Conservation (phyloP, 164 flowering plant genomes). For the Berberis thunbergii region DNA sequence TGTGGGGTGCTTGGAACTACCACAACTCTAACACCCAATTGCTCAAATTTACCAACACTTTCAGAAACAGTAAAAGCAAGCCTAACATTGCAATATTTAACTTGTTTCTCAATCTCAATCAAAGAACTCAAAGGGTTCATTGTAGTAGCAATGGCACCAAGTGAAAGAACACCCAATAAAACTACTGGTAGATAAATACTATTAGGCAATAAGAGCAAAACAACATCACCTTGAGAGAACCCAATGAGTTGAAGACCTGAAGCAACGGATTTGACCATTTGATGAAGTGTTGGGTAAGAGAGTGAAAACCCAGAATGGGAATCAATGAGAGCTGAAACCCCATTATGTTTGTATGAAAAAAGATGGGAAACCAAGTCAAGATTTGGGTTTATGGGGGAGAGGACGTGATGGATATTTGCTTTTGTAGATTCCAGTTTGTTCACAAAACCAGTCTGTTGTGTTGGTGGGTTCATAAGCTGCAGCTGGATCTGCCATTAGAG, state of each 20-base stretch:
- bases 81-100: slow-evolving; percentile 19
- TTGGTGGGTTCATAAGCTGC: no score
- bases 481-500: no score
- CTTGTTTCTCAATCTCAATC: slow-evolving; percentile 41
- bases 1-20: slow-evolving; percentile 30
- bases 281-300: slow-evolving; percentile 36
- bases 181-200: slow-evolving; percentile 51
- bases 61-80: slow-evolving; percentile 30
- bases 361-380: slow-evolving; percentile 56
- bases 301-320: slow-evolving; percentile 52
- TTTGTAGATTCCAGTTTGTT: slow-evolving; percentile 52
- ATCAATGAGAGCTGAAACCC: slow-evolving; percentile 52
- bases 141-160: slow-evolving; percentile 62
- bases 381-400: slow-evolving; percentile 44
- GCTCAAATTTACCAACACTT: slow-evolving; percentile 16
- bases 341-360: slow-evolving; percentile 46
- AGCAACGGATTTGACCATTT: slow-evolving; percentile 51
- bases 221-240: slow-evolving; percentile 52
- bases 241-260: slow-evolving; percentile 47
- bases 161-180: slow-evolving; percentile 39
- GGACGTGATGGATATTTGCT: slow-evolving; percentile 33
- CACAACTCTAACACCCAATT: slow-evolving; percentile 29
- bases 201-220: slow-evolving; percentile 54
- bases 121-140: slow-evolving; percentile 55
- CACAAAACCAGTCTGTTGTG: slow-evolving; percentile 30